Conservation (phyloP, 1,284 basidiomycete species). For the Neonothopanus nambi region DNA sequence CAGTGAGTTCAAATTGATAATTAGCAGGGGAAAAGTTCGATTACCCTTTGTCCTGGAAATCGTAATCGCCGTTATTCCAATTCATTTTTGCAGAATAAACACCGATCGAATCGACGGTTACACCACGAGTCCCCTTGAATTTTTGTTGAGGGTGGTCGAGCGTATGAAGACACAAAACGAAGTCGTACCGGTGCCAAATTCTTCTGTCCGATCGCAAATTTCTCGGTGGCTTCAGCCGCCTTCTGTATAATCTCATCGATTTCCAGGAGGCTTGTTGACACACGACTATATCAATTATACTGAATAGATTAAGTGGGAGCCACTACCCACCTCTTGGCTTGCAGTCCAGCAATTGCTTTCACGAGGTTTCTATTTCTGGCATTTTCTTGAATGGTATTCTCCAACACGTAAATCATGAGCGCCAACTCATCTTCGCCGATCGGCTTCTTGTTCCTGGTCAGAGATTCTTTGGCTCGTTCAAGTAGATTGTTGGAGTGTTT, state of each 20-base stretch:
- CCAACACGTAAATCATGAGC: constrained; percentile 3
- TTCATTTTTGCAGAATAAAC: not conserved
- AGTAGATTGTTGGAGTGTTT: constrained; percentile 1
- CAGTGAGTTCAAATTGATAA: not conserved
- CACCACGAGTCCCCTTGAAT: constrained; percentile 2
- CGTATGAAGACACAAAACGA: not conserved
- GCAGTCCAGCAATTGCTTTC: constrained; percentile 9
- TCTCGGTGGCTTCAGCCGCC: not conserved
- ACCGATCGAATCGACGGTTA: constrained; percentile 2
- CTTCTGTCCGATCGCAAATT: not conserved
- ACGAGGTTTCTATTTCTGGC: not conserved
- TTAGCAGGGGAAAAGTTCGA: not conserved
- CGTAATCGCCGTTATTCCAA: not conserved
- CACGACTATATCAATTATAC: not conserved
- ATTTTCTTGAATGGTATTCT: constrained; percentile 6
- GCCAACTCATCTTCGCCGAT: not conserved
- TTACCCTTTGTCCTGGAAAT: constrained; percentile 10
- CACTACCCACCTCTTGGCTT: constrained; percentile 7
- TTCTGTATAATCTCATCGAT: not conserved
- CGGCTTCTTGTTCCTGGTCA: not conserved
- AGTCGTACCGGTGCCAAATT: constrained; percentile 2
- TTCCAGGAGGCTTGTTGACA: not conserved
- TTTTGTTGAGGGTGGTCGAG: not conserved
- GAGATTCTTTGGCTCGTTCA: constrained; percentile 1
- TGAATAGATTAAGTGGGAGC: not conserved